Percentiles rank a stretch among this genome's conserved stretches.
phyloP scores from a whole-genome alignment of 192 early-diverging fungal genomes.

The Helicostylum pulchrum region DNA sequence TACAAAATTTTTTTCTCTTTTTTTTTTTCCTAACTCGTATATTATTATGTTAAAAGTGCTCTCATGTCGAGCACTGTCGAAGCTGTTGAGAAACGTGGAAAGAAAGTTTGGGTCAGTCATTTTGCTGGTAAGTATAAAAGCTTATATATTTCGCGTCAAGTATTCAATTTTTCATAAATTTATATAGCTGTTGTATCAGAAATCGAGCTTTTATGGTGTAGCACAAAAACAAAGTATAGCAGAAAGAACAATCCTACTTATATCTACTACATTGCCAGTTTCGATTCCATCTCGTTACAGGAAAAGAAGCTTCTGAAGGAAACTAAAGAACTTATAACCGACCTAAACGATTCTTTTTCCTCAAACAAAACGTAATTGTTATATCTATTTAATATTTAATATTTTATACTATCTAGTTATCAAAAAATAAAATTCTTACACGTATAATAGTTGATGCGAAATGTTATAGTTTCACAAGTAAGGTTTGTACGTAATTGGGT shows the following conservation, averaged over 20 bases:
- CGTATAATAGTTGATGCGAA: no score
- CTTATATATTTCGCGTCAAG: not conserved
- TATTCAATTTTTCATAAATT: not conserved
- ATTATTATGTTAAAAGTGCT: slow-evolving; percentile 8
- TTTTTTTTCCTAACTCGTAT: no score
- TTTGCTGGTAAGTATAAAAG: slow-evolving; percentile 17
- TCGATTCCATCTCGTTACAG: not conserved
- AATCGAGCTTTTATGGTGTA: slow-evolving; percentile 20
- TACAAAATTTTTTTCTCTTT: no score
- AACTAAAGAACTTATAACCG: not conserved
- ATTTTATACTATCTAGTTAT: no score
- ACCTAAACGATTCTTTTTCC: no score
- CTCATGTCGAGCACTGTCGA: slow-evolving; percentile 18
- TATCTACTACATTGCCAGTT: slow-evolving; percentile 19
- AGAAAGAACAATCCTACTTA: slow-evolving; percentile 14
- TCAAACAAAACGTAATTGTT: no score
- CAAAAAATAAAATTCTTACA: no score
- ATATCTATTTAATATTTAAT: no score
- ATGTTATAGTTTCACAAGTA: no score
- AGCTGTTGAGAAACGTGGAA: slow-evolving; percentile 5
- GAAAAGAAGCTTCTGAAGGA: not conserved
- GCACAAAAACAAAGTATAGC: not conserved
- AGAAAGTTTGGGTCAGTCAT: slow-evolving; percentile 12
- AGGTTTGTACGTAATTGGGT: no score
- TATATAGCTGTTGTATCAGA: slow-evolving; percentile 8